These are phyloP conservation scores for Dimocarpus longan DNA, from an alignment of 345 rosid genomes.

Conservation along the genomic window DNA sequence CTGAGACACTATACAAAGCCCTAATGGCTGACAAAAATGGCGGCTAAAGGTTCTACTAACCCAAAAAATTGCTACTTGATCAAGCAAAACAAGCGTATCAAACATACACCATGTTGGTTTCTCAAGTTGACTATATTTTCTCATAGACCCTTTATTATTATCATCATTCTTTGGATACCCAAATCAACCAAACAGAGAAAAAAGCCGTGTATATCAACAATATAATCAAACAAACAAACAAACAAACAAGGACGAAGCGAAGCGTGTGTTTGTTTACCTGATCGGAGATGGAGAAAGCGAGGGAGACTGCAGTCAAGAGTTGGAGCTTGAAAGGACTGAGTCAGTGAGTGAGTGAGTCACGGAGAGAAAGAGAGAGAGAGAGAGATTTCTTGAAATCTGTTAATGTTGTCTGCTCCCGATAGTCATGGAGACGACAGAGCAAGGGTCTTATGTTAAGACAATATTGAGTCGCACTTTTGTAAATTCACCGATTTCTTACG, in stretches of 20 bases:
- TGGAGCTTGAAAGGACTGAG: not conserved
- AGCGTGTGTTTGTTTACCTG: constrained; percentile 24
- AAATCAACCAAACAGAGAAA: constrained; percentile 3
- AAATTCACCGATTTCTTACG: not conserved
- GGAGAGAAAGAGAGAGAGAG: not conserved
- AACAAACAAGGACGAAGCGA: not conserved
- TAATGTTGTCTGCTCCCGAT: not conserved
- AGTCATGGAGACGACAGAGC: not conserved
- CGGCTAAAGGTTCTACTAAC: too few relatives aligned
- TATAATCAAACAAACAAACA: not conserved
- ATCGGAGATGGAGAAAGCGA: constrained; percentile 40
- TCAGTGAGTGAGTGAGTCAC: not conserved
- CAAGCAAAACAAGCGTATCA: not conserved
- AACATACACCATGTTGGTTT: not conserved
- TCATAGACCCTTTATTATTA: not conserved
- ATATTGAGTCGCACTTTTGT: not conserved
- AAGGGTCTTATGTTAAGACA: not conserved
- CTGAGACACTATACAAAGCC: too few relatives aligned
- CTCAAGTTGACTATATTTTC: constrained; percentile 7
- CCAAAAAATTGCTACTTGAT: not conserved
- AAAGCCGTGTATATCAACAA: not conserved
- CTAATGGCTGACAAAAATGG: too few relatives aligned
- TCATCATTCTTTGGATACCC: not conserved
- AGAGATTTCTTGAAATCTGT: not conserved
- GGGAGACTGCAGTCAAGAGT: constrained; percentile 22